Percentiles rank a stretch among this genome's conserved stretches.
These are phyloP conservation scores for Pythium insidiosum DNA, from an alignment of 352 stramenopile genomes.

Conservation along the genomic window DNA sequence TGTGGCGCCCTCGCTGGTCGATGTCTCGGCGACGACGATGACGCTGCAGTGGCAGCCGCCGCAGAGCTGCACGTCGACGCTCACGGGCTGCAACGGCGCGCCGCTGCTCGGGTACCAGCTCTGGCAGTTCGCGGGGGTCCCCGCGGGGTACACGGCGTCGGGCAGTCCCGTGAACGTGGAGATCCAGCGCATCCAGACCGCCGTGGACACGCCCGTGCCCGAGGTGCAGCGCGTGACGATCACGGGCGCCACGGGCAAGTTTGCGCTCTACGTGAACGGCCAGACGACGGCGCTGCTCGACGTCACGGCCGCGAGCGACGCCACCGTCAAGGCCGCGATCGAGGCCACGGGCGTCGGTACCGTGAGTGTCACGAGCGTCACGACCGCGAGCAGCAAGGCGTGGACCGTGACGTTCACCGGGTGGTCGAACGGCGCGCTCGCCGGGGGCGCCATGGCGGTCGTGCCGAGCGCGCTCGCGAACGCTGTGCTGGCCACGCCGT, in stretches of 20 bases:
- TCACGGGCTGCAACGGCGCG: constrained; percentile 70
- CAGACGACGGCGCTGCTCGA: constrained; percentile 40
- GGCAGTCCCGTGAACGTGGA: constrained; percentile 74
- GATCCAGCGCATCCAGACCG: constrained; percentile 87
- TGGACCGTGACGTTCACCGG: constrained; percentile 70
- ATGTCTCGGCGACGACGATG: constrained; percentile 59
- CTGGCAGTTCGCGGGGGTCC: constrained; percentile 87
- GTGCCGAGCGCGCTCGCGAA: constrained; percentile 54
- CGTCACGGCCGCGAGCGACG: constrained; percentile 17
- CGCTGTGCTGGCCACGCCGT: constrained; percentile 27
- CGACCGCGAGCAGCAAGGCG: constrained; percentile 30
- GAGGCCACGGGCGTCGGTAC: constrained; percentile 43
- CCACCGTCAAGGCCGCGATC: constrained; percentile 44
- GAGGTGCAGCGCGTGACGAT: constrained; percentile 79
- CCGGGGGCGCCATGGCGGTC: constrained; percentile 40
- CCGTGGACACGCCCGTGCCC: constrained; percentile 33
- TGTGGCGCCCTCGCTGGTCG: constrained; percentile 36
- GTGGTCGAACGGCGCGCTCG: constrained; percentile 30
- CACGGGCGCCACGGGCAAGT: constrained; percentile 48
- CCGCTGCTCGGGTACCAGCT: constrained; percentile 89
- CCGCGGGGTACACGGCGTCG: constrained; percentile 64
- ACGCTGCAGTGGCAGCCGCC: constrained; percentile 62
- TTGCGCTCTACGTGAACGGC: constrained; percentile 64
- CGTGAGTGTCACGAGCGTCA: constrained; percentile 31
- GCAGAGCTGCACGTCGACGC: constrained; percentile 49